Conservation (phyloP, 768 basidiomycete genomes). For the Lentinula raphanica region DNA sequence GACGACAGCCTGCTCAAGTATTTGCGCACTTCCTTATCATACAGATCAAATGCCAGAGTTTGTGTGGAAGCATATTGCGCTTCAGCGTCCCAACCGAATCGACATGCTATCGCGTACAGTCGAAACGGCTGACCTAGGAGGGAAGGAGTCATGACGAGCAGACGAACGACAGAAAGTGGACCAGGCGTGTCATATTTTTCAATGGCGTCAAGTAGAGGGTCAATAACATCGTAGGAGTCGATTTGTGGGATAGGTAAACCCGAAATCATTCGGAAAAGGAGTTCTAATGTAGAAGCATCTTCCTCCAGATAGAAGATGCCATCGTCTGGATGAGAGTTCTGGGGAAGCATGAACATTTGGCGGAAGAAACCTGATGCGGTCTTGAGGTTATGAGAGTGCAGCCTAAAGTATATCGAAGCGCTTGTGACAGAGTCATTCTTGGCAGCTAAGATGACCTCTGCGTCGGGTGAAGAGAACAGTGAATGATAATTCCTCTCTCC, state of each 20-base stretch:
- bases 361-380: conserved; percentile 64
- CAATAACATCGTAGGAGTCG: conserved; percentile 47
- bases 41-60: conserved; percentile 51
- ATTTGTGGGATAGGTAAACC: conserved; percentile 49
- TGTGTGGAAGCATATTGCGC: conserved; percentile 47
- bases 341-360: conserved; percentile 55
- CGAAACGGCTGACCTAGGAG: conserved; percentile 47
- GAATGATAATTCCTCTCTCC: conserved; percentile 31
- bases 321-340: conserved; percentile 16
- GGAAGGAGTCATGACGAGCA: conserved; percentile 47
- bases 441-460: conserved; percentile 50
- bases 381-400: conserved; percentile 57
- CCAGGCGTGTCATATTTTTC: conserved; percentile 73
- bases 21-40: conserved; percentile 37
- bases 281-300: conserved; percentile 48
- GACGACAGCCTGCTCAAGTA: conserved; percentile 45
- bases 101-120: conserved; percentile 49
- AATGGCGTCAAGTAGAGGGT: conserved; percentile 53
- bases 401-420: conserved; percentile 44
- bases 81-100: conserved; percentile 57
- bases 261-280: conserved; percentile 55
- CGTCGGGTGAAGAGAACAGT: conserved; percentile 46
- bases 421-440: conserved; percentile 25
- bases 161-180: conserved; percentile 53
- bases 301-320: conserved; percentile 52